phyloP scores from a whole-genome alignment of 108 stramenopile species.

The Cyclotella sp. region DNA sequence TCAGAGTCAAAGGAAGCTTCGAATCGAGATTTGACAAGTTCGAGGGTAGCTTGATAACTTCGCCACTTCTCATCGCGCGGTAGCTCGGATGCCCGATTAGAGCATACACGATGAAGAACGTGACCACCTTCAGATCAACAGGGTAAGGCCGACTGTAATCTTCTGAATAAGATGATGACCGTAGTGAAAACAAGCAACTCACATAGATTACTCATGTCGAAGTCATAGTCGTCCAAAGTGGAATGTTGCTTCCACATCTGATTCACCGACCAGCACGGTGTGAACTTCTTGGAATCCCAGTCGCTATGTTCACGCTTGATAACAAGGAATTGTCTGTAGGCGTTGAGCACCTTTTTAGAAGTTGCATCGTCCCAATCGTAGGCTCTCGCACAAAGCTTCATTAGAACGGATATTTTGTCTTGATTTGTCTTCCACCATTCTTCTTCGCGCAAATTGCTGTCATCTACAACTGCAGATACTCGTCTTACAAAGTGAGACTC shows the following conservation, averaged over 20 bases:
- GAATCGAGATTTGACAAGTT: slow-evolving; percentile 65
- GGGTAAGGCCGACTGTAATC: too few relatives aligned
- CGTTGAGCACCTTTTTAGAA: slow-evolving; percentile 60
- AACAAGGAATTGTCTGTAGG: slow-evolving; percentile 79
- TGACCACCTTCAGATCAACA: too few relatives aligned
- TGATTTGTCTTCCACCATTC: slow-evolving; percentile 22
- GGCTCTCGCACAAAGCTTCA: slow-evolving; percentile 70
- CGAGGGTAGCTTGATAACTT: slow-evolving; percentile 58
- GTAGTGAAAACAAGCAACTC: slow-evolving; percentile 54
- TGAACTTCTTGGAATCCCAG: slow-evolving; percentile 62
- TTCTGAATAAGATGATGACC: too few relatives aligned
- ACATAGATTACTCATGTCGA: slow-evolving; percentile 64
- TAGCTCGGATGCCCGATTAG: too few relatives aligned
- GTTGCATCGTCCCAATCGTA: slow-evolving; percentile 57
- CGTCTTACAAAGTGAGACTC: too few relatives aligned
- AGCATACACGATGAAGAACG: neutral
- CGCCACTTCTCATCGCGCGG: neutral
- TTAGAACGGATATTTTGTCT: slow-evolving; percentile 33
- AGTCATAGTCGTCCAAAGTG: slow-evolving; percentile 67
- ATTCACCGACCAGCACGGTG: slow-evolving; percentile 64
- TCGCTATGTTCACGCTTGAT: slow-evolving; percentile 74
- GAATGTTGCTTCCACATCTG: slow-evolving; percentile 76
- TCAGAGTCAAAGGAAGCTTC: slow-evolving; percentile 62
- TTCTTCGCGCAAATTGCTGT: too few relatives aligned
- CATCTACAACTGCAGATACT: too few relatives aligned